phyloP scores from a whole-genome alignment of 2,329 filamentous ascomycete species.

The Colletotrichum sp. region DNA sequence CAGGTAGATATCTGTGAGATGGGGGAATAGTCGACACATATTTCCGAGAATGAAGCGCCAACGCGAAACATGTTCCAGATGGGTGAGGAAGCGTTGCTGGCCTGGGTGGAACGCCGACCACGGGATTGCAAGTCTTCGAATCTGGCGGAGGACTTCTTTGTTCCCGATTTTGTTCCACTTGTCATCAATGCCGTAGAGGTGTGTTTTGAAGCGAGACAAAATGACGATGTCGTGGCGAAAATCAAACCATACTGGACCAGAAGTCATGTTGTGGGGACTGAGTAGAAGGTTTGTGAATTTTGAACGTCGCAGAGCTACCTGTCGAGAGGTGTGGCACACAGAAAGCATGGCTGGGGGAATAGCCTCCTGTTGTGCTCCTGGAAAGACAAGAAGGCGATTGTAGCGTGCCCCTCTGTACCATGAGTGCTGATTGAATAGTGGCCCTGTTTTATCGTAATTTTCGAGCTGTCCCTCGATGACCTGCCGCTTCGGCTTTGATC shows the following conservation, averaged over 20 bases:
- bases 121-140: neutral
- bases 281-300: neutral
- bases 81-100: neutral
- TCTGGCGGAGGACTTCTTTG: neutral
- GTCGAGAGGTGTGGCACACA: neutral
- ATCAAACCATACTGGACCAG: neutral
- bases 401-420: neutral
- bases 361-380: neutral
- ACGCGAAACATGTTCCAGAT: neutral
- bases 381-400: neutral
- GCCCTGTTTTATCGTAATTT: neutral
- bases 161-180: neutral
- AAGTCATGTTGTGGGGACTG: neutral
- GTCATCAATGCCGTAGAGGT: neutral
- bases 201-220: neutral
- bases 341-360: neutral
- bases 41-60: neutral
- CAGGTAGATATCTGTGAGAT: neutral
- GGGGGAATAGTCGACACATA: neutral
- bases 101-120: neutral
- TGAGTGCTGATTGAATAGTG: neutral
- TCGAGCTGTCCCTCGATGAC: neutral
- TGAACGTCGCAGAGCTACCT: neutral
- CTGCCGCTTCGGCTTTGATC: no score
- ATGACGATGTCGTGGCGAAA: neutral